Conservation (phyloP, 2,329 filamentous ascomycete genomes). For the Ceratocystis harringtonii region DNA sequence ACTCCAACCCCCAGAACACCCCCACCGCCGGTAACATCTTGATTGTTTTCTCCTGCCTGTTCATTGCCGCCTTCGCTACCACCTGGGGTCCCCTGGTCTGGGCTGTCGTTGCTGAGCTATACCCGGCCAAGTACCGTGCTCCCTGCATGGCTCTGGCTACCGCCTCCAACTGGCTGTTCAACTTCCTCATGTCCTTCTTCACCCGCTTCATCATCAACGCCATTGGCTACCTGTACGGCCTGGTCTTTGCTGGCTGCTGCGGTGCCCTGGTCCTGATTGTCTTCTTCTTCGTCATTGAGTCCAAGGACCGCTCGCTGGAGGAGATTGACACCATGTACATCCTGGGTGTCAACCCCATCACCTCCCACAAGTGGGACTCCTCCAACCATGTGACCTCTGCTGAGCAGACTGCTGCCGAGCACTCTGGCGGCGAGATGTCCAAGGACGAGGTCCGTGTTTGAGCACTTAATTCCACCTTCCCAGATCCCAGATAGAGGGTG, state of each 20-base stretch:
- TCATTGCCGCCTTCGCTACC: slow-evolving; percentile 51
- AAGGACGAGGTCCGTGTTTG: slow-evolving; percentile 15
- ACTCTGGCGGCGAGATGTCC: slow-evolving; percentile 15
- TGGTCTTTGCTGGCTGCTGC: slow-evolving; percentile 56
- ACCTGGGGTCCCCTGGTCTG: slow-evolving; percentile 58
- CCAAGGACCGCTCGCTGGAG: slow-evolving; percentile 55
- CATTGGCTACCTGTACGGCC: slow-evolving; percentile 56
- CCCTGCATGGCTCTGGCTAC: slow-evolving; percentile 42
- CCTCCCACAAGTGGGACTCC: slow-evolving; percentile 27
- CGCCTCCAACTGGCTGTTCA: slow-evolving; percentile 48
- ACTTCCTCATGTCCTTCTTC: slow-evolving; percentile 43
- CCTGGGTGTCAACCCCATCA: slow-evolving; percentile 34
- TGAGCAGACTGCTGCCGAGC: slow-evolving; percentile 16
- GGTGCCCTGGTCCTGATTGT: slow-evolving; percentile 48
- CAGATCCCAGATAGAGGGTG: background rate
- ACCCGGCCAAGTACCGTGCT: slow-evolving; percentile 41
- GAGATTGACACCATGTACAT: slow-evolving; percentile 68
- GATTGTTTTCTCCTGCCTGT: slow-evolving; percentile 54
- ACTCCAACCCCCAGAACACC: slow-evolving; percentile 29
- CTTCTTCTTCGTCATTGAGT: slow-evolving; percentile 64
- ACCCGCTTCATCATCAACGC: slow-evolving; percentile 58
- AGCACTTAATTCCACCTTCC: background rate
- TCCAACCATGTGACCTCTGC: slow-evolving; percentile 15
- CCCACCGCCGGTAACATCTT: slow-evolving; percentile 41
- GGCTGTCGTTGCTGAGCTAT: slow-evolving; percentile 50